Evolutionary conservation across 2,329 filamentous ascomycete genomes (phyloP), one percentile per base, ranked within the genome.

Genomic region (Fusarium sp.): DNA sequence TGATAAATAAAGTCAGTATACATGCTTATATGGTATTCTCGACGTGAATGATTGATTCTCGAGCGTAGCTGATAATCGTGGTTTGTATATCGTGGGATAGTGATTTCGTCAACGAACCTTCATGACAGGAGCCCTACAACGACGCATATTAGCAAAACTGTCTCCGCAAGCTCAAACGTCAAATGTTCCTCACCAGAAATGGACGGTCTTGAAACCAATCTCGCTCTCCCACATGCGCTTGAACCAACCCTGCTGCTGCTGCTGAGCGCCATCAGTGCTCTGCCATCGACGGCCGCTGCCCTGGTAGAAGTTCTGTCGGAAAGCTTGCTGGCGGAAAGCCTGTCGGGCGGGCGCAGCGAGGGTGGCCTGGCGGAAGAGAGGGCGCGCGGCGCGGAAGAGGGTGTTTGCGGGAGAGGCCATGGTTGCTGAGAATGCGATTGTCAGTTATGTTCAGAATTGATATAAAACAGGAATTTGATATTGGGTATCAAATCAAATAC

Each of bases 171-270:
- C 22, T 14, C 35, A 11, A 41, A 17, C 14, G 20, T 44, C 13
- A 24, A 20, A 41, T 35, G 43, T 15, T 33, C 44, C 72, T 70
- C 33, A 95, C 95, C 96, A 99, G 84, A 99, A 99, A 82, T 99
- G 96, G 75, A 99, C 96, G 66, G 96, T 99, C 90, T 94, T 94
- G 74, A 94, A 74, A 51, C 92, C 92, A 69, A 94, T 81, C 67
- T 92, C 91, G 79, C 91, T 93, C 80, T 93, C 89, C 91, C 90
- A 94, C 85, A 96, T 88, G 81, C 89, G 89, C 84, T 90, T 89
- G 79, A 96, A 89, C 84, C 85, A 90, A 48, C 60, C 41, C 71
- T 81, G 75, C 60, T 80, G 78, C 62, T 80, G 77, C 71, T 74
- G 81, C 78, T 71, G 81, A 51, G 80, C 80, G 67, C 84, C 83